Evolutionary conservation across 306 rosid genomes (phyloP).

Genomic region (Dalbergia oliveri): DNA sequence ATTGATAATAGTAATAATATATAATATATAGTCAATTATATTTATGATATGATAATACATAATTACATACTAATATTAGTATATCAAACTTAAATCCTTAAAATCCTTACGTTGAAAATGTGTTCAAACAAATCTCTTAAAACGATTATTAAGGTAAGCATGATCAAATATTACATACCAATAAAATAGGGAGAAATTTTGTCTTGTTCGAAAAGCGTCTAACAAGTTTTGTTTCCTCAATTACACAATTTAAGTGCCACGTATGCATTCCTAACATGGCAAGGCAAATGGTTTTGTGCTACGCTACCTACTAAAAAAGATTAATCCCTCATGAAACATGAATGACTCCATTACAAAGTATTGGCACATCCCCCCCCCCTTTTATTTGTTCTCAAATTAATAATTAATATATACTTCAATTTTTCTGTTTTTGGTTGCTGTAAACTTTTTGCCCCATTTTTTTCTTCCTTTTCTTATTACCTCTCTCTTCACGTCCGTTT

Average conservation of each 20-base stretch:
- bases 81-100: too few species aligned
- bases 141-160: neutral
- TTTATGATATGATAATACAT: too few species aligned
- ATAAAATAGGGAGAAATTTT: too few species aligned
- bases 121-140: neutral
- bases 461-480: neutral
- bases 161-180: too few species aligned
- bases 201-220: neutral
- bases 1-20: too few species aligned
- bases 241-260: neutral
- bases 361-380: conserved; percentile 9
- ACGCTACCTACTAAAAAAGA: conserved; percentile 67
- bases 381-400: too few species aligned
- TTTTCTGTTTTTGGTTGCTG: neutral
- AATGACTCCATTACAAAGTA: conserved; percentile 48
- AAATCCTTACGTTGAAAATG: too few species aligned
- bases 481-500: conserved; percentile 16
- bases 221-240: neutral
- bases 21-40: too few species aligned
- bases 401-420: neutral
- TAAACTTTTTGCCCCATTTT: neutral
- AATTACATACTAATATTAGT: too few species aligned
- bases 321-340: conserved; percentile 58
- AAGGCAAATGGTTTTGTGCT: conserved; percentile 58
- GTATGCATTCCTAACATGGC: neutral